Evolutionary conservation across 2,329 filamentous ascomycete genomes (phyloP).

Genomic region (Colletotrichum lini): DNA sequence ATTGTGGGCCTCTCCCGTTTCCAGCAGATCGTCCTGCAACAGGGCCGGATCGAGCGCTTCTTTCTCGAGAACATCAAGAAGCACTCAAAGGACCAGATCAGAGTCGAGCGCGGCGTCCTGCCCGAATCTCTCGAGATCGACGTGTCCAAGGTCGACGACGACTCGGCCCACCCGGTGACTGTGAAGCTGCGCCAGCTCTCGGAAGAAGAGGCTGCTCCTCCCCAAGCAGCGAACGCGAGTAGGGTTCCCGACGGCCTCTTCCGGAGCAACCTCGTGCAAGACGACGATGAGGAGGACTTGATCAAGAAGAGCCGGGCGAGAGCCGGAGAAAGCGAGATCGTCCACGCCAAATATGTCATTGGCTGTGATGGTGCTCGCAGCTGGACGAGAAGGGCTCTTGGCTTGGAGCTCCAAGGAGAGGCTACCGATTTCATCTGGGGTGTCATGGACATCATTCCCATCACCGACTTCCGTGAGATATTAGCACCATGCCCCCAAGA

Average conservation of each 20-base stretch:
- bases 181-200: slow-evolving; percentile 70
- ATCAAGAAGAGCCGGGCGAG: slow-evolving; percentile 43
- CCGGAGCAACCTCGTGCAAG: slow-evolving; percentile 69
- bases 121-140: slow-evolving; percentile 70
- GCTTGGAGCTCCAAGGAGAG: slow-evolving; percentile 69
- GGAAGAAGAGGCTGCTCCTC: slow-evolving; percentile 70
- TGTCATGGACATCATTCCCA: slow-evolving; percentile 56
- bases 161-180: slow-evolving; percentile 71
- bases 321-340: slow-evolving; percentile 56
- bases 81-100: slow-evolving; percentile 62
- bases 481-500: no score
- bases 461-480: slow-evolving; percentile 61
- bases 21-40: slow-evolving; percentile 77
- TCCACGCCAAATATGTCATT: slow-evolving; percentile 75
- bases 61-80: slow-evolving; percentile 74
- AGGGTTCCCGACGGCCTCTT: slow-evolving; percentile 69
- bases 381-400: slow-evolving; percentile 73
- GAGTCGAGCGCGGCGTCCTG: slow-evolving; percentile 72
- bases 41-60: slow-evolving; percentile 78
- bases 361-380: slow-evolving; percentile 79
- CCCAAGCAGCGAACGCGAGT: slow-evolving; percentile 50
- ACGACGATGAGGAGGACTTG: slow-evolving; percentile 67
- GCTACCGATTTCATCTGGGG: slow-evolving; percentile 66
- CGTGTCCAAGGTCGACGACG: slow-evolving; percentile 62
- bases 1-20: slow-evolving; percentile 74